Conservation (phyloP, 805 yeast genomes). For the Monosporozyma aerobia region DNA sequence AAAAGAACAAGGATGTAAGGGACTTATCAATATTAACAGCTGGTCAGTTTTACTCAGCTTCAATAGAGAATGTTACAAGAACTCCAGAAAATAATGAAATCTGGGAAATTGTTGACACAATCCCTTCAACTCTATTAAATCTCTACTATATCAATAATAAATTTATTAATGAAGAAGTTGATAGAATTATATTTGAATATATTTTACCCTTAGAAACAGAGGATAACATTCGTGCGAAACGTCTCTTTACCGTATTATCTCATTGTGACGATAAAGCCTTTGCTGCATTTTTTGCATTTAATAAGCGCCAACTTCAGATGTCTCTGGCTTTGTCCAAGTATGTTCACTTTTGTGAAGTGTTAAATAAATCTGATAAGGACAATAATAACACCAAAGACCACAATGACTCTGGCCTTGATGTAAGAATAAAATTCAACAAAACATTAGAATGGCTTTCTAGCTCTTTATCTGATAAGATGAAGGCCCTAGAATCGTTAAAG, state of each 20-base stretch:
- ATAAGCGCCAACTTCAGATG: conserved; percentile 56
- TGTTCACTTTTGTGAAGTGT: conserved; percentile 39
- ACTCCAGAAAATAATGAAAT: conserved; percentile 14
- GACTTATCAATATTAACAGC: conserved; percentile 45
- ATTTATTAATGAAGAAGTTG: conserved; percentile 57
- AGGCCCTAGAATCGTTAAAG: conserved; percentile 42
- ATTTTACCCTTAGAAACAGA: conserved; percentile 48
- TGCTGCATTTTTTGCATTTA: conserved; percentile 59
- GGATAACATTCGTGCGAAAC: conserved; percentile 38
- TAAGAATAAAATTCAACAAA: conserved; percentile 37
- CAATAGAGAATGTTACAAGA: conserved; percentile 26
- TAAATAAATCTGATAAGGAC: conserved; percentile 21
- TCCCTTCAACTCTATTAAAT: conserved; percentile 59
- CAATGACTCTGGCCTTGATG: background rate
- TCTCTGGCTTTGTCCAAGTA: conserved; percentile 43
- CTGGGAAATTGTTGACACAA: conserved; percentile 29
- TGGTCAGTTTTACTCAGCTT: conserved; percentile 46
- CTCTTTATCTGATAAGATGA: conserved; percentile 44
- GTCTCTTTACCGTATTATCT: conserved; percentile 43
- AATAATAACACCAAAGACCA: conserved; percentile 3
- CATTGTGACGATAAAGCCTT: conserved; percentile 48
- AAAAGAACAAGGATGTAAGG: conserved; percentile 58
- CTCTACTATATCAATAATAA: conserved; percentile 67
- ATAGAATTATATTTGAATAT: conserved; percentile 47
- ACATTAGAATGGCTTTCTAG: conserved; percentile 53